A percentile compares a stretch with the other conserved stretches of the same genome.
Conservation (phyloP, 2,329 filamentous ascomycete species). For the Harringtonia aguacate region DNA sequence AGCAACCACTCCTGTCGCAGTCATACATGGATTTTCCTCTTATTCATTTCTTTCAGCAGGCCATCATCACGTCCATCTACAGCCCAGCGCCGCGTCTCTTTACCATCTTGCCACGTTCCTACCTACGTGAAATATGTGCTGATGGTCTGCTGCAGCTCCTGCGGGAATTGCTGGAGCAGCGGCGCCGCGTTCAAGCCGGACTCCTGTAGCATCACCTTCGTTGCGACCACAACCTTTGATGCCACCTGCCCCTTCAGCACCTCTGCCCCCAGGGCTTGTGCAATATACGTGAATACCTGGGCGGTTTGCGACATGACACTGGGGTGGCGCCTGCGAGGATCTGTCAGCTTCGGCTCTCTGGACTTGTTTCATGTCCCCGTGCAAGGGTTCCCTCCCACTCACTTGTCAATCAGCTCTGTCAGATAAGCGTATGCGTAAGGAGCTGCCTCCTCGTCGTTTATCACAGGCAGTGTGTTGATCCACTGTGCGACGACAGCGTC, state of each 20-base stretch:
- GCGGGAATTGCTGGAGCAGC: constrained; percentile 62
- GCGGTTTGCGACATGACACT: constrained; percentile 66
- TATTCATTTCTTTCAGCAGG: no score
- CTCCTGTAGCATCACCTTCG: constrained; percentile 65
- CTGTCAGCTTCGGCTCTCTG: background rate
- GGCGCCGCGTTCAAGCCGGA: constrained; percentile 67
- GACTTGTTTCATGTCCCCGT: background rate
- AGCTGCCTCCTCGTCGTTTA: constrained; percentile 93
- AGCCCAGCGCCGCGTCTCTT: no score
- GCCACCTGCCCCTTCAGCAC: constrained; percentile 80
- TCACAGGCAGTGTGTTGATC: constrained; percentile 83
- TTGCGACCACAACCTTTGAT: constrained; percentile 62
- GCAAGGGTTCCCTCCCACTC: constrained; percentile 33
- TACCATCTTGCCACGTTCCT: background rate
- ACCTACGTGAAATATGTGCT: constrained; percentile 55
- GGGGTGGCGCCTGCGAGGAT: constrained; percentile 61
- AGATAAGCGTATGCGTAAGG: constrained; percentile 93
- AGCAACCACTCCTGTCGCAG: no score
- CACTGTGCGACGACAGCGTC: constrained; percentile 73
- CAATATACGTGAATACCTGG: constrained; percentile 76
- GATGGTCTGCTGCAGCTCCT: constrained; percentile 72
- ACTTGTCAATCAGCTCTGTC: constrained; percentile 87
- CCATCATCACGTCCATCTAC: no score
- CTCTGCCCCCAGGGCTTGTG: constrained; percentile 81
- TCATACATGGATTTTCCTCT: no score